Percentiles rank a stretch among this genome's conserved stretches.
phyloP scores from a whole-genome alignment of 495 filamentous ascomycete genomes.

The Schizothecium vesticola region DNA sequence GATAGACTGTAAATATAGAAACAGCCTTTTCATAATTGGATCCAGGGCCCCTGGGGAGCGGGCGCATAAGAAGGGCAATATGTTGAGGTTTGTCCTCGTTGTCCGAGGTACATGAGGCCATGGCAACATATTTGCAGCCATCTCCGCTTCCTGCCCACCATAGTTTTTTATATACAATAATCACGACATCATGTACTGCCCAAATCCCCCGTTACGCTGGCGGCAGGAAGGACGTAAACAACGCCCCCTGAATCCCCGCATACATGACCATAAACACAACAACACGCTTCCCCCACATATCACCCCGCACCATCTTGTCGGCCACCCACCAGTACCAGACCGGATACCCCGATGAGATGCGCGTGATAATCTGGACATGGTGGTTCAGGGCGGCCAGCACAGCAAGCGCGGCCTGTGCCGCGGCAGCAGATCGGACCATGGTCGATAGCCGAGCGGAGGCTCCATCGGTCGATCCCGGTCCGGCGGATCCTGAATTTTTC shows the following conservation, averaged over 20 bases:
- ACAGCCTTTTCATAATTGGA: too few species aligned
- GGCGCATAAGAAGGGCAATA: neutral
- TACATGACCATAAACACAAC: conserved; percentile 69
- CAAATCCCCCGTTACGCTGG: conserved; percentile 54
- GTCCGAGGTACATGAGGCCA: neutral
- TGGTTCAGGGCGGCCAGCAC: conserved; percentile 68
- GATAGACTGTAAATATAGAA: too few species aligned
- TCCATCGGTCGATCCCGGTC: conserved; percentile 3
- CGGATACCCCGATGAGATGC: conserved; percentile 83
- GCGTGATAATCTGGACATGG: conserved; percentile 89
- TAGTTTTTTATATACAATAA: neutral
- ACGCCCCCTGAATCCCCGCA: conserved; percentile 68
- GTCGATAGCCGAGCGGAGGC: conserved; percentile 19
- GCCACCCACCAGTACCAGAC: conserved; percentile 84
- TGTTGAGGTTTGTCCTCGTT: neutral
- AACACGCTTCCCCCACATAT: conserved; percentile 24
- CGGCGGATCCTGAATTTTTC: neutral
- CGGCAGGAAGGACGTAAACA: conserved; percentile 91
- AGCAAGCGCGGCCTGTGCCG: conserved; percentile 67
- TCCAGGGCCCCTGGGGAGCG: too few species aligned
- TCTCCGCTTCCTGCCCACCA: too few species aligned
- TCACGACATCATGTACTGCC: neutral
- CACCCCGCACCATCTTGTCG: conserved; percentile 28
- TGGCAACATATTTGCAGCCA: neutral
- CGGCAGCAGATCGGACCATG: conserved; percentile 54